These are phyloP conservation scores for Debaryomyces fabryi DNA, from an alignment of 1,139 yeast genomes.

Conservation along the genomic window DNA sequence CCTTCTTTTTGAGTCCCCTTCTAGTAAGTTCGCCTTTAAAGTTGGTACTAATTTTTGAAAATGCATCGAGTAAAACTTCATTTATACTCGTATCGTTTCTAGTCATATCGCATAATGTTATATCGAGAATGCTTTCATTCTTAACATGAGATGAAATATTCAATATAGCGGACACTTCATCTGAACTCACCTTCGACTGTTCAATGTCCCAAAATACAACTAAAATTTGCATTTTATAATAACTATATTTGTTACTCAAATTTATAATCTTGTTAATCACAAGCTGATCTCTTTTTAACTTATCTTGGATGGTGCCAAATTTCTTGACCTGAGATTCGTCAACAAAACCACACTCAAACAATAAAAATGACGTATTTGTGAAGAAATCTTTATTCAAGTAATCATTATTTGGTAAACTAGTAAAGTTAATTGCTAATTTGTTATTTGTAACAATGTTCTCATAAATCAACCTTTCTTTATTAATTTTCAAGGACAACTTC, in stretches of 20 bases:
- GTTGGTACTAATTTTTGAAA: constrained; percentile 23
- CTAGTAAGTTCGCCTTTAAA: constrained; percentile 36
- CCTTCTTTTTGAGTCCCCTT: constrained; percentile 31
- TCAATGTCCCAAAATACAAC: constrained; percentile 43
- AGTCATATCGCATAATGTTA: constrained; percentile 43
- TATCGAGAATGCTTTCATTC: constrained; percentile 20
- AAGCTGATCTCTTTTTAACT: constrained; percentile 37
- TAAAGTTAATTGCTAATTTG: constrained; percentile 28
- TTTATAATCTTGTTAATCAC: constrained; percentile 43
- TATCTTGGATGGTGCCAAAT: constrained; percentile 24
- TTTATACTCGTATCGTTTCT: constrained; percentile 29
- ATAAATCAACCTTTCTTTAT: constrained; percentile 30
- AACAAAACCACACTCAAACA: constrained; percentile 51
- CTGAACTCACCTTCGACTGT: constrained; percentile 20
- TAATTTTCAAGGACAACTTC: constrained; percentile 37
- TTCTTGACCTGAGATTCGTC: constrained; percentile 17
- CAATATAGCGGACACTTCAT: constrained; percentile 22
- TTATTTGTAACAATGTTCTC: constrained; percentile 26
- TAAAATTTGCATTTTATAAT: constrained; percentile 39
- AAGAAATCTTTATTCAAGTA: constrained; percentile 40
- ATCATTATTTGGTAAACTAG: constrained; percentile 43
- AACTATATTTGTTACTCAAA: constrained; percentile 38
- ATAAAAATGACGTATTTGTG: constrained; percentile 37
- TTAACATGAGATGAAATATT: constrained; percentile 16
- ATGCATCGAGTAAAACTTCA: constrained; percentile 28